These are phyloP conservation scores for Lavandula angustifolia DNA, from an alignment of 257 asterid species.

Conservation along the genomic window DNA sequence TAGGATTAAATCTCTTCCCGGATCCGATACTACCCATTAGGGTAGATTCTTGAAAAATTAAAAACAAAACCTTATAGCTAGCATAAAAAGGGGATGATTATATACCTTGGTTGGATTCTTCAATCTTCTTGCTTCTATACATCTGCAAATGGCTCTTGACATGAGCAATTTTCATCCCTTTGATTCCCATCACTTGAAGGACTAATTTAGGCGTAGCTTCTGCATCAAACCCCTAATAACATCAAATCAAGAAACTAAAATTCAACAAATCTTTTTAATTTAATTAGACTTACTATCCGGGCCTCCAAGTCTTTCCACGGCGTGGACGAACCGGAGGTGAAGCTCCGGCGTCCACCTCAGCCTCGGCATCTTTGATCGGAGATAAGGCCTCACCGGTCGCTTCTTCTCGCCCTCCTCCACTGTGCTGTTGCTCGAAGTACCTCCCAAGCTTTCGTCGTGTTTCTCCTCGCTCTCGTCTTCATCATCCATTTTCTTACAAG, in stretches of 20 bases:
- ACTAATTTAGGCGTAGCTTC: constrained; percentile 89
- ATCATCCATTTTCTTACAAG: constrained; percentile 43
- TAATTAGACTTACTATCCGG: constrained; percentile 62
- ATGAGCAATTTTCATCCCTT: constrained; percentile 86
- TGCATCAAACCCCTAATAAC: constrained; percentile 37
- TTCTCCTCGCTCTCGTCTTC: constrained; percentile 44
- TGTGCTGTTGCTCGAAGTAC: constrained; percentile 79
- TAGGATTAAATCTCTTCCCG: no score
- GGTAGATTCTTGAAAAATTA: no score
- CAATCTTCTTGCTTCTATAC: constrained; percentile 77
- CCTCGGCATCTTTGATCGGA: constrained; percentile 83
- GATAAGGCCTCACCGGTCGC: constrained; percentile 69
- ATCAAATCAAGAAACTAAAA: not conserved
- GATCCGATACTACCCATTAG: no score
- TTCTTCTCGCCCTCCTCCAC: constrained; percentile 69
- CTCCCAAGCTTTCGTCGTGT: constrained; percentile 46
- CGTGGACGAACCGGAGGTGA: constrained; percentile 67
- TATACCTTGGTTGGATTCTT: constrained; percentile 70
- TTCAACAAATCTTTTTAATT: not conserved
- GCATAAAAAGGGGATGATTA: not conserved
- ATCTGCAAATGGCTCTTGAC: constrained; percentile 98
- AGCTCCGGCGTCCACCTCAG: constrained; percentile 93
- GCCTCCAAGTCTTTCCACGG: constrained; percentile 87
- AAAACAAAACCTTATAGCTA: no score
- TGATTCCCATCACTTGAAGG: constrained; percentile 75